A percentile compares a stretch with the other conserved stretches of the same genome.
Evolutionary conservation across 306 rosid species (phyloP).

Genomic region (Trifolium subterraneum): DNA sequence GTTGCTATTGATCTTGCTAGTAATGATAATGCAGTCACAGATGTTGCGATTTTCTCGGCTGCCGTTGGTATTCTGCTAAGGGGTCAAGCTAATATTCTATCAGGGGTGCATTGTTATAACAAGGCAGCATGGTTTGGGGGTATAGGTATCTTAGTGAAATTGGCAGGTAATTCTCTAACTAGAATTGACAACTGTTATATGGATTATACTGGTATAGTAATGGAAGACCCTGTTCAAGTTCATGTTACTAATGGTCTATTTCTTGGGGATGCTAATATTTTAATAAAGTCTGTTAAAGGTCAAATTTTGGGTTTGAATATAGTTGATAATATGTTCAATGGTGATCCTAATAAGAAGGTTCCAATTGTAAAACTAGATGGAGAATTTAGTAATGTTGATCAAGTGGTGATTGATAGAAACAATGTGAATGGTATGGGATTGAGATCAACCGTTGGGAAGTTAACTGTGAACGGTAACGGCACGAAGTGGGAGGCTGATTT

Average conservation of each 20-base stretch:
- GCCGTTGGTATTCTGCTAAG: slow-evolving; percentile 62
- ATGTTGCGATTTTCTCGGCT: slow-evolving; percentile 60
- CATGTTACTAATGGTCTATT: slow-evolving; percentile 74
- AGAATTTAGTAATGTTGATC: slow-evolving; percentile 55
- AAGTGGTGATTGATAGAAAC: slow-evolving; percentile 68
- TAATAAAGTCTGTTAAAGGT: slow-evolving; percentile 60
- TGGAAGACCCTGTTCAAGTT: slow-evolving; percentile 81
- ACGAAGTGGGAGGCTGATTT: slow-evolving; percentile 71
- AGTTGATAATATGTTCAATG: slow-evolving; percentile 66
- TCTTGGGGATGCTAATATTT: slow-evolving; percentile 66
- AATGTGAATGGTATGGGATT: slow-evolving; percentile 63
- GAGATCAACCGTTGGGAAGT: slow-evolving; percentile 68
- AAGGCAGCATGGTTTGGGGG: slow-evolving; percentile 69
- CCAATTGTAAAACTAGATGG: slow-evolving; percentile 67
- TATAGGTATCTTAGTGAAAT: slow-evolving; percentile 65
- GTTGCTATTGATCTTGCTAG: slow-evolving; percentile 56
- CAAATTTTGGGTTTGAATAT: slow-evolving; percentile 60
- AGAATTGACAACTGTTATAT: slow-evolving; percentile 71
- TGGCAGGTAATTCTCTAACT: slow-evolving; percentile 60
- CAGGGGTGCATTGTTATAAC: slow-evolving; percentile 73
- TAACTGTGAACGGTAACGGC: slow-evolving; percentile 52
- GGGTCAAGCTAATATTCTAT: slow-evolving; percentile 70
- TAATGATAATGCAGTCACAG: slow-evolving; percentile 57
- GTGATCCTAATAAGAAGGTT: slow-evolving; percentile 49
- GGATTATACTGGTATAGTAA: slow-evolving; percentile 68